Base-by-base conservation (phyloP, 1,284 basidiomycete genomes). In the Chiua sp. region DNA sequence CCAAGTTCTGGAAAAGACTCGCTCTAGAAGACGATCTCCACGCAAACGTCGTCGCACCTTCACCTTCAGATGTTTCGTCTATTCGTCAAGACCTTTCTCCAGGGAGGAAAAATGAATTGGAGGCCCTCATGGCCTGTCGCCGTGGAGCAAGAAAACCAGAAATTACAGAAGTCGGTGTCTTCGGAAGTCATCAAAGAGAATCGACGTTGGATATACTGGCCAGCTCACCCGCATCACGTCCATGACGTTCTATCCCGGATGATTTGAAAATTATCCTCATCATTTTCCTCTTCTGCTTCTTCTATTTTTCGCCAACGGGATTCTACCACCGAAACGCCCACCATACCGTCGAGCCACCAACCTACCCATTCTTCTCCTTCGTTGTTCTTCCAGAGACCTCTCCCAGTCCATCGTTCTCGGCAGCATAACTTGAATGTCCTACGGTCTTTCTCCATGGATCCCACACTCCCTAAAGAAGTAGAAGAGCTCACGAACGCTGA, bases 31-130 rank as follows among this genome's bases (percentile, higher is more conserved):
- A 75, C 30, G 69, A 66, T 22, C 60, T 64, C 51, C 72, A 78
- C 50, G 51, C 61, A 22, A 72, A 70, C 33, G 74, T 73, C 5
- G 65, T 84, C 48, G 84, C 82, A 0, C 82, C 83, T 35, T 85
- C 83, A 2, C 73, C 76, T 6, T 87, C 85, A 23, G 74, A 78
- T 33, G 78, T 87, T 39, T 85, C 83, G 22, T 82, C 82, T 2
- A 74, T 85, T 47, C 72, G 73, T 26, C 79, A 81, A 47, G 67
- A 68, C 35, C 69, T 85, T 18, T 69, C 79, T 55, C 65, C 69
- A 3, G 78, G 79, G 51, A 77, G 83, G 33, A 77, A 79, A 61
- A 67, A 61, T 44, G 78, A 76, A 28, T 68, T 80, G 15, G 72
- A 80, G 22, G 74, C 75, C 37, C 68, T 82, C 26, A 55, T 74